Base-by-base conservation (phyloP, 306 rosid genomes). In the Corylus avellana region DNA sequence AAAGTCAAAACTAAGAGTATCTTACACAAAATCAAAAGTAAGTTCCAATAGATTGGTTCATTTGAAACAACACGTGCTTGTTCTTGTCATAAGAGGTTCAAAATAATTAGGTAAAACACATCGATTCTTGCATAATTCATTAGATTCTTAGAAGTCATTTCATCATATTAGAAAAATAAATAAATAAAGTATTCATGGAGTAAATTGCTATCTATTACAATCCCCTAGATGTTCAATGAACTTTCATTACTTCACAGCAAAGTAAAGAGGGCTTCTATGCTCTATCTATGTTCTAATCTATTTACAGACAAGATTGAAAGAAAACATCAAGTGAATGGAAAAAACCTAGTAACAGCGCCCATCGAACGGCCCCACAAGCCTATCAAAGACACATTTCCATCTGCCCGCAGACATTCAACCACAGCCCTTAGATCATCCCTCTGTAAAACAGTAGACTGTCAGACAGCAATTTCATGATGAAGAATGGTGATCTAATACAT, bases 361-460 rank as follows among this genome's bases (percentile, higher is more conserved):
- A 95, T 95, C 56, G 99, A 95, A 69, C 99, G 99, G 79, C 99
- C 99, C 99, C 99, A 95, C 84, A 95, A 86, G 76, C 99, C 98
- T 85, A 95, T 93, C 83, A 93, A 77, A 85, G 99, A 93, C 80
- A 93, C 98, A 79, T 83, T 91, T 87, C 90, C 97, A 88, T 90
- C 99, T 2, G 85, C 88, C 86, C 99, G 91, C 79, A 95, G 83
- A 87, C 88, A 91, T 69, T 93, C 90, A 16, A 95, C 97, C 75
- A 89, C 98, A 27, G 93, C 93, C 56, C 55, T 90, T 74, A 95
- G 86, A 79, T 93, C 99, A 20, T 95, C 93, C 80, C 91, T 95
- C 99, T 95, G 92, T 80, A 87, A 85, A 85, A 72, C 76, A 80
- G 77, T 18, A 18, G 74, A 79, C 72, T 54, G 61, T 85, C 71